Conservation (phyloP, 1,139 yeast genomes). For the Kurtzmaniella quercitrusa region DNA sequence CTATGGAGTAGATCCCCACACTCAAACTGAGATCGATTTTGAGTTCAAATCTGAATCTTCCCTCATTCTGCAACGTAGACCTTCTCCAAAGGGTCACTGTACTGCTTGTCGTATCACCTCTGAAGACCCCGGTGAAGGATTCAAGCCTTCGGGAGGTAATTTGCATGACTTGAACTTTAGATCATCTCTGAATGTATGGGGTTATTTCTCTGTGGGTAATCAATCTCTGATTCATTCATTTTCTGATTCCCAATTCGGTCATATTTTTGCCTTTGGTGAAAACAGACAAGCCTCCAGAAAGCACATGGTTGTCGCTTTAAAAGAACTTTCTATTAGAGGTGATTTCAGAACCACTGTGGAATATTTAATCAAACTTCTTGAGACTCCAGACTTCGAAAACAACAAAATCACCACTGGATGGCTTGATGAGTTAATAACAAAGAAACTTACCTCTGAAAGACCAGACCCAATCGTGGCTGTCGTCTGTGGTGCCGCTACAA, state of each 20-base stretch:
- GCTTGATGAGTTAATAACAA: slow-evolving; percentile 93
- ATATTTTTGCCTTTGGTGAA: slow-evolving; percentile 97
- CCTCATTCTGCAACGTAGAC: slow-evolving; percentile 77
- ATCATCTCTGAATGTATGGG: slow-evolving; percentile 98
- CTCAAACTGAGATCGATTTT: slow-evolving; percentile 85
- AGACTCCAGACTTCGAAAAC: slow-evolving; percentile 94
- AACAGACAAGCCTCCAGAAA: slow-evolving; percentile 96
- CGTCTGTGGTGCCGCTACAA: slow-evolving; percentile 94
- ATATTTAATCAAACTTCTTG: slow-evolving; percentile 87
- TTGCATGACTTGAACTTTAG: slow-evolving; percentile 94
- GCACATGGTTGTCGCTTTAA: slow-evolving; percentile 97
- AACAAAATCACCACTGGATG: slow-evolving; percentile 98
- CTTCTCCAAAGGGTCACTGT: slow-evolving; percentile 95
- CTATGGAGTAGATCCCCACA: slow-evolving; percentile 95
- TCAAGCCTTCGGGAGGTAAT: slow-evolving; percentile 97
- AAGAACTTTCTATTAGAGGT: slow-evolving; percentile 95
- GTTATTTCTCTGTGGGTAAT: slow-evolving; percentile 95
- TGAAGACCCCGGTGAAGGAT: slow-evolving; percentile 98
- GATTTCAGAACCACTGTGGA: slow-evolving; percentile 98
- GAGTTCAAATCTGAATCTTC: slow-evolving; percentile 75
- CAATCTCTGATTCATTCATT: slow-evolving; percentile 97
- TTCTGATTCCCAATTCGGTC: slow-evolving; percentile 98
- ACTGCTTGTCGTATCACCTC: slow-evolving; percentile 99
- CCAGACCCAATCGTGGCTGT: slow-evolving; percentile 91
- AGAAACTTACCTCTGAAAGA: slow-evolving; percentile 92